Percentiles rank a stretch among this genome's conserved stretches.
Conservation (phyloP, 495 filamentous ascomycete genomes). For the Talaromyces liani region DNA sequence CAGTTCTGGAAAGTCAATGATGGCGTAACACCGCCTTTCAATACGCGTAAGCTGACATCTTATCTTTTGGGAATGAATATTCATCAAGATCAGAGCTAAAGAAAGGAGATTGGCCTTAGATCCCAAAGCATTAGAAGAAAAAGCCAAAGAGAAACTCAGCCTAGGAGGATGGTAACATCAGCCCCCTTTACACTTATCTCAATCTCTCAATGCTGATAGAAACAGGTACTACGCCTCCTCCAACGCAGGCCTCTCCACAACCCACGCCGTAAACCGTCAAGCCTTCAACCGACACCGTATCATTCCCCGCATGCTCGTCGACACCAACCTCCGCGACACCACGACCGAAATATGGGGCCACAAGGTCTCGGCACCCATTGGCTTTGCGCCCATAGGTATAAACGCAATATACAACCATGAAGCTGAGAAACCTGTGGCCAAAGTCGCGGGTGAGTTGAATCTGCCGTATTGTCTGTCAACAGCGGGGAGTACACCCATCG, state of each 20-base stretch:
- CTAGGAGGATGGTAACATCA: constrained; percentile 23
- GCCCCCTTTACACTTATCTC: no score
- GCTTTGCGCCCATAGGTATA: constrained; percentile 61
- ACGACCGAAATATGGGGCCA: constrained; percentile 54
- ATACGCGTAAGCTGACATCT: constrained; percentile 29
- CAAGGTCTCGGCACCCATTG: constrained; percentile 49
- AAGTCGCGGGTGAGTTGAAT: constrained; percentile 48
- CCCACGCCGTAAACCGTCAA: constrained; percentile 59
- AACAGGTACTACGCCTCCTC: constrained; percentile 54
- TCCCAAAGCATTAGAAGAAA: constrained; percentile 48
- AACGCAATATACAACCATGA: constrained; percentile 56
- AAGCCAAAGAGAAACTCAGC: constrained; percentile 48
- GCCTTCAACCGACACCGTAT: constrained; percentile 63
- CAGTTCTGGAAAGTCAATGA: constrained; percentile 53
- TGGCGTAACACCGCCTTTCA: constrained; percentile 48
- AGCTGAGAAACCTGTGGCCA: constrained; percentile 52
- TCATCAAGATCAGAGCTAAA: neutral
- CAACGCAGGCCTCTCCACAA: constrained; percentile 58
- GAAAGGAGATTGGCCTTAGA: constrained; percentile 23
- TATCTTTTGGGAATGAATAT: no score
- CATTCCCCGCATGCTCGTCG: constrained; percentile 54
- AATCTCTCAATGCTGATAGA: neutral
- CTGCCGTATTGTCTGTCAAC: constrained; percentile 52
- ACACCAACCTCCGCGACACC: constrained; percentile 54
- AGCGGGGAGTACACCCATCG: constrained; percentile 51